phyloP scores from a whole-genome alignment of 371 early-diverging fungal genomes.

The Apophysomyces variabilis region DNA sequence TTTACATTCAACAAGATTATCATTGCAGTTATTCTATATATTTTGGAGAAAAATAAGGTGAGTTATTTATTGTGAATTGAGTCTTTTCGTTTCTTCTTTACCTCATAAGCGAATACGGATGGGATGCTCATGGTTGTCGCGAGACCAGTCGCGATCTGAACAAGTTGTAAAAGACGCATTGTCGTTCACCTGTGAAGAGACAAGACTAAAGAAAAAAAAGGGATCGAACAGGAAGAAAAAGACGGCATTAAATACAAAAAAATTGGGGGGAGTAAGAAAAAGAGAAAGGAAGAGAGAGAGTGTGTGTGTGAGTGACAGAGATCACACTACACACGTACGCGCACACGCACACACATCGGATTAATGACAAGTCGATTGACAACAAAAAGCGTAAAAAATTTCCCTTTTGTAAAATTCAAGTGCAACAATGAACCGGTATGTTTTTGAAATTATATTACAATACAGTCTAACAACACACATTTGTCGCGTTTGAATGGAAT shows the following conservation, averaged over 20 bases:
- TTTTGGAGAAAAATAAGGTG: too few species aligned
- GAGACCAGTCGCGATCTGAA: slow-evolving; percentile 1
- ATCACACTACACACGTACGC: neutral
- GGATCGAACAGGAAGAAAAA: neutral
- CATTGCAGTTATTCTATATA: slow-evolving; percentile 43
- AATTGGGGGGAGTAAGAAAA: neutral
- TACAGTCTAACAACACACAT: slow-evolving; percentile 6
- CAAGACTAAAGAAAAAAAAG: neutral
- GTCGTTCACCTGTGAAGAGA: neutral
- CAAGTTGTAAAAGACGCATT: neutral
- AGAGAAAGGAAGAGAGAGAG: neutral
- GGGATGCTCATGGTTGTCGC: neutral
- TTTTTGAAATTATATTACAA: neutral
- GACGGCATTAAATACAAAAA: slow-evolving; percentile 3
- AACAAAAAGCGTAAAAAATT: slow-evolving; percentile 12
- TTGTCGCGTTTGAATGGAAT: slow-evolving; percentile 1
- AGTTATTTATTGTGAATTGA: neutral
- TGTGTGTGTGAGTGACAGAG: neutral
- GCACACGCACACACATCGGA: too few species aligned
- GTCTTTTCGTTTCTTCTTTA: neutral
- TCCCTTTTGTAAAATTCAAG: slow-evolving; percentile 4
- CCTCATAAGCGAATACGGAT: neutral
- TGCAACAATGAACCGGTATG: slow-evolving; percentile 9
- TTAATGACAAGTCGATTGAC: neutral
- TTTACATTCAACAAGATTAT: slow-evolving; percentile 52